Conservation (phyloP, 768 basidiomycete genomes). For the Suillus ampliporus region DNA sequence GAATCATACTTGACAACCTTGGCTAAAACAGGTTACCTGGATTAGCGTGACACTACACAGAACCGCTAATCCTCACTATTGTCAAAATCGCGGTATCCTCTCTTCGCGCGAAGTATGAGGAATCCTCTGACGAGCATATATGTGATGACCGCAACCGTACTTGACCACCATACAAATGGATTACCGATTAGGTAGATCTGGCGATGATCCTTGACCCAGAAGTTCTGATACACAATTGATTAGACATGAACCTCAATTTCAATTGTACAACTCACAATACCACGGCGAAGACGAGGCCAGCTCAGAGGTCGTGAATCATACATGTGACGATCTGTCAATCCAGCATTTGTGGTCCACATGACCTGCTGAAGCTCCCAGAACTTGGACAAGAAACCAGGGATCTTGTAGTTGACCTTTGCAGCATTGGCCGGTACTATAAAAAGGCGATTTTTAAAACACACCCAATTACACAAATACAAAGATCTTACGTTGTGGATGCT, state of each 20-base stretch:
- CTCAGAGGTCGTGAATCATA: constrained; percentile 92
- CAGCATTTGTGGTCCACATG: constrained; percentile 98
- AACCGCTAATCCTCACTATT: constrained; percentile 63
- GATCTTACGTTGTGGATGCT: constrained; percentile 70
- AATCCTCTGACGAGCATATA: constrained; percentile 77
- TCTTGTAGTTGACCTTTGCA: constrained; percentile 85
- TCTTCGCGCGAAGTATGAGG: constrained; percentile 86
- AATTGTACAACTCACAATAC: constrained; percentile 72
- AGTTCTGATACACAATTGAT: constrained; percentile 63
- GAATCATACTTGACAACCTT: constrained; percentile 92
- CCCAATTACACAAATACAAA: constrained; percentile 9
- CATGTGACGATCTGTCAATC: constrained; percentile 91
- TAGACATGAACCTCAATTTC: not conserved
- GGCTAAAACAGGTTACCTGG: constrained; percentile 50
- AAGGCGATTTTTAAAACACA: not conserved
- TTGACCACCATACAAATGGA: constrained; percentile 91
- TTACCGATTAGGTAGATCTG: constrained; percentile 98
- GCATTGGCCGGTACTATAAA: constrained; percentile 70
- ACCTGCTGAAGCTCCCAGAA: constrained; percentile 92
- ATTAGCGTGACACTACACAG: not conserved
- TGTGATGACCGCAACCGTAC: constrained; percentile 68
- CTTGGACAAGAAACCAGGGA: constrained; percentile 89
- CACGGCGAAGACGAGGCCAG: constrained; percentile 92
- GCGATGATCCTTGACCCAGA: constrained; percentile 96
- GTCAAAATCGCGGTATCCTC: constrained; percentile 91